Percentiles rank a stretch among this genome's conserved stretches.
Conservation (phyloP, 2,329 filamentous ascomycete genomes). For the Clarireedia sp. region DNA sequence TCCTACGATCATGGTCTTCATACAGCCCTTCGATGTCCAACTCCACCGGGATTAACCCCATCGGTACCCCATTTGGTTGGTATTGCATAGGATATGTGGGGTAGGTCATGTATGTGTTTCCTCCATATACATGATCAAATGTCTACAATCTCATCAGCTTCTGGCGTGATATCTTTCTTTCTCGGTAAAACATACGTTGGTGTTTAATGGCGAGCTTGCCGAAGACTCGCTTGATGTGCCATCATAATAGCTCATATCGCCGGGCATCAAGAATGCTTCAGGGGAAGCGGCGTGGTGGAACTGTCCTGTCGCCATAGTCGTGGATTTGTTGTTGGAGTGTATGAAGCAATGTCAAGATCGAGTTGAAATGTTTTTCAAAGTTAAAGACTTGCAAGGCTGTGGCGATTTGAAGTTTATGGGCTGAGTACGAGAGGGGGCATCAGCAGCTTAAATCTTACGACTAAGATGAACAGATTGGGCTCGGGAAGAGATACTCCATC, state of each 20-base stretch:
- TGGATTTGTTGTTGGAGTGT: not conserved
- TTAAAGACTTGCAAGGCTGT: not conserved
- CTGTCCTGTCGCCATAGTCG: conserved; percentile 22
- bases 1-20: conserved; percentile 28
- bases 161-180: not conserved
- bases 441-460: conserved; percentile 8
- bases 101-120: conserved; percentile 23
- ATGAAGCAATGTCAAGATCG: not conserved
- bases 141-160: conserved; percentile 10
- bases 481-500: conserved; percentile 8
- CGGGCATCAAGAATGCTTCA: conserved; percentile 18
- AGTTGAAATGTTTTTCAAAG: not conserved
- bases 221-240: conserved; percentile 29
- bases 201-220: conserved; percentile 27
- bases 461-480: not conserved
- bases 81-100: conserved; percentile 27
- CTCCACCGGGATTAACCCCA: conserved; percentile 28
- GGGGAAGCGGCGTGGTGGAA: conserved; percentile 16
- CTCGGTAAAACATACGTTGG: conserved; percentile 19
- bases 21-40: conserved; percentile 29
- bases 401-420: not conserved
- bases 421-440: not conserved
- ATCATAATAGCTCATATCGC: conserved; percentile 26
- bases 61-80: conserved; percentile 18
- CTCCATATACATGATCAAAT: conserved; percentile 13